Evolutionary conservation across 257 asterid species (phyloP).

Genomic region (Fraxinus pennsylvanica): DNA sequence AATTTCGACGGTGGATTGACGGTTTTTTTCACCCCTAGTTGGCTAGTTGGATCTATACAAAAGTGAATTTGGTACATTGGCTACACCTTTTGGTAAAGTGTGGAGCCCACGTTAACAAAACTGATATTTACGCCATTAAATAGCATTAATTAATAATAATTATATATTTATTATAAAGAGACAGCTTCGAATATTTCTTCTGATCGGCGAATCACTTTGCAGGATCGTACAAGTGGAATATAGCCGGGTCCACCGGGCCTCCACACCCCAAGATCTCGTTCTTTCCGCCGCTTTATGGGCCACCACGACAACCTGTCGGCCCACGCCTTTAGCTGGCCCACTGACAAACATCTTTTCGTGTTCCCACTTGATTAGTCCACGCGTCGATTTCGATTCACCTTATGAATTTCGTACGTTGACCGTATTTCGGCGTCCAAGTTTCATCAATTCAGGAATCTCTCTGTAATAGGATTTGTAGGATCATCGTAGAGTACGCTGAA

Average conservation of each 20-base stretch:
- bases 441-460: constrained; percentile 1
- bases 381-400: constrained; percentile 18
- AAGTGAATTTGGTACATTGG: neutral
- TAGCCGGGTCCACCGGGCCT: constrained; percentile 16
- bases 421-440: constrained; percentile 16
- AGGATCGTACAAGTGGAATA: neutral
- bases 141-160: neutral
- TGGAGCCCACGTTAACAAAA: neutral
- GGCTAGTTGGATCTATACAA: no score
- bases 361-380: constrained; percentile 30
- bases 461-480: neutral
- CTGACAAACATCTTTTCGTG: constrained; percentile 40
- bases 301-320: constrained; percentile 40
- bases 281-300: constrained; percentile 40
- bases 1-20: no score
- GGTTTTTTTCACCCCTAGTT: no score
- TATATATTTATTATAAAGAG: neutral
- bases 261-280: constrained; percentile 13
- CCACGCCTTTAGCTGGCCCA: constrained; percentile 44
- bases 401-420: constrained; percentile 3
- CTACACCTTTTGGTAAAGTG: neutral
- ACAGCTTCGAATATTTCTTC: constrained; percentile 36
- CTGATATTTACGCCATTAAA: constrained; percentile 1
- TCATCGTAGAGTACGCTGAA: neutral
- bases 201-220: constrained; percentile 31